Percentiles rank a stretch among this genome's conserved stretches.
phyloP scores from a whole-genome alignment of 768 basidiomycete species.

The Auricularia heimuer region DNA sequence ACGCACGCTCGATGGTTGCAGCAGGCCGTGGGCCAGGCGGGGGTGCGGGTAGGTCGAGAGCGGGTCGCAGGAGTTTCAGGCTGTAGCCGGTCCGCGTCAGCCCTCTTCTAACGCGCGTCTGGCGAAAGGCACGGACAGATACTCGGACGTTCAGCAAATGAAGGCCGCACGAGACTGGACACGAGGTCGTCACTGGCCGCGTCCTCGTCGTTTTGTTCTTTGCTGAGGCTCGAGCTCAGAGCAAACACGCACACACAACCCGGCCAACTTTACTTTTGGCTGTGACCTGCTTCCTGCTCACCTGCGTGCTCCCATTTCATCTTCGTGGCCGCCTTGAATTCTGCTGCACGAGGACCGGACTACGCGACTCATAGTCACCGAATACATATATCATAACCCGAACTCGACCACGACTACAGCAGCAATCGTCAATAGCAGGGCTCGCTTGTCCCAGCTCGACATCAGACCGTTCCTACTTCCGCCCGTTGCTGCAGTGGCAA shows the following conservation, averaged over 20 bases:
- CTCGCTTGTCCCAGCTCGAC: background rate
- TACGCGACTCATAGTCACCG: too few relatives aligned
- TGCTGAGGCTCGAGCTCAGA: background rate
- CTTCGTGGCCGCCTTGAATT: too few relatives aligned
- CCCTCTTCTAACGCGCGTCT: background rate
- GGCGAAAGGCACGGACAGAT: background rate
- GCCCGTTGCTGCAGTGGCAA: background rate
- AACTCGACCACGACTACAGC: background rate
- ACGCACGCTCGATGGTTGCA: background rate
- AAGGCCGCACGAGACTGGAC: background rate
- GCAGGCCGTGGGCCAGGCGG: background rate
- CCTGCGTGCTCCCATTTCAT: too few relatives aligned
- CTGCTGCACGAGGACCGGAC: too few relatives aligned
- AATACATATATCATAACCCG: too few relatives aligned
- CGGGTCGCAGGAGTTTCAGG: background rate
- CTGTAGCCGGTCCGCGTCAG: background rate
- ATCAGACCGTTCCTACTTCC: background rate
- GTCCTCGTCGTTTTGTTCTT: background rate
- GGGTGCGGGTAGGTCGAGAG: background rate
- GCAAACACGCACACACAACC: background rate
- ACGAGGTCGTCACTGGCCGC: background rate
- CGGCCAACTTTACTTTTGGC: too few relatives aligned
- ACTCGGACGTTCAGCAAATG: background rate
- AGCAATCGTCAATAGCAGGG: background rate
- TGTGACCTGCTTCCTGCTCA: too few relatives aligned